Evolutionary conservation across 108 stramenopile species (phyloP).

Genomic region (Skeletonema marinoi): DNA sequence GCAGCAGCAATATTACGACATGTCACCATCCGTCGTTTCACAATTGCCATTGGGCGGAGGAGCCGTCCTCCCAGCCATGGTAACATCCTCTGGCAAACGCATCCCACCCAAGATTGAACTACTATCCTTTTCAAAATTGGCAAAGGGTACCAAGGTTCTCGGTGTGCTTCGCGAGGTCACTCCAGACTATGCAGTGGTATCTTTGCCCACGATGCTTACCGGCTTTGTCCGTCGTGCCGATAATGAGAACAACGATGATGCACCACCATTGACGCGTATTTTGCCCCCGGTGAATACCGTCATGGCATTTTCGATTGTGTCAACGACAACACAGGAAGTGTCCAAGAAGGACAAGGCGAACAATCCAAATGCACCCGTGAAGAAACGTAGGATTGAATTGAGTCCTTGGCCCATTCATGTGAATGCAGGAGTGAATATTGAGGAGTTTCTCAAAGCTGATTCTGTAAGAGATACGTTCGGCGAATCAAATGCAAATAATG

Average conservation of each 20-base stretch:
- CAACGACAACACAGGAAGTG: conserved; percentile 54
- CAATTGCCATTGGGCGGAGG: conserved; percentile 78
- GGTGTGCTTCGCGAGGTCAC: conserved; percentile 69
- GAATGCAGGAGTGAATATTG: conserved; percentile 47
- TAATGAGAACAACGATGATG: conserved; percentile 26
- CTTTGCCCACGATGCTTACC: conserved; percentile 73
- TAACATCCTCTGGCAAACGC: conserved; percentile 11
- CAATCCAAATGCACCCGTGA: conserved; percentile 1
- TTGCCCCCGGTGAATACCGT: conserved; percentile 55
- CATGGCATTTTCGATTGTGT: conserved; percentile 65
- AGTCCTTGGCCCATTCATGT: conserved; percentile 58
- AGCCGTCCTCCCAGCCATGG: conserved; percentile 57
- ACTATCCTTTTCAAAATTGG: conserved; percentile 66
- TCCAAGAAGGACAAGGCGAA: conserved; percentile 16
- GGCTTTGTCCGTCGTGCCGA: conserved; percentile 66
- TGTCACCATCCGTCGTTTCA: neutral
- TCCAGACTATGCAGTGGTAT: conserved; percentile 68
- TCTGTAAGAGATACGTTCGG: too few relatives aligned
- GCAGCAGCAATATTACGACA: conserved; percentile 1
- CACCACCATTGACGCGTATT: conserved; percentile 47
- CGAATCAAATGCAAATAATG: neutral
- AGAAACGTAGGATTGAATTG: conserved; percentile 76
- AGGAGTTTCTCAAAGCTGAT: conserved; percentile 9
- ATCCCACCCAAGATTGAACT: conserved; percentile 69
- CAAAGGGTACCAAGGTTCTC: conserved; percentile 68